Conservation (phyloP, 164 flowering plant genomes). For the Hamamelis virginiana region DNA sequence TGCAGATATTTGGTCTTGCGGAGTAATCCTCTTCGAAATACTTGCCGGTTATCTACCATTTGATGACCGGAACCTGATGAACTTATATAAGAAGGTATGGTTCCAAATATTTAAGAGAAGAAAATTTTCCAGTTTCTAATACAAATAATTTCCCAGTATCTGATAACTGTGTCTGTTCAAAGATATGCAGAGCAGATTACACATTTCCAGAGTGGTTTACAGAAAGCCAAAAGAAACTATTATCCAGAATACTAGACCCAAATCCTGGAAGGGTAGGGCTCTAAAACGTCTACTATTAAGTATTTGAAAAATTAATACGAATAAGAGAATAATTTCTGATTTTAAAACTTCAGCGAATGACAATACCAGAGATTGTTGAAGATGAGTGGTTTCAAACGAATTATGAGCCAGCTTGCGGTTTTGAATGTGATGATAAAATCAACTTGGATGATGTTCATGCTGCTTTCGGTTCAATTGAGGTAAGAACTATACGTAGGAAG, state of each 20-base stretch:
- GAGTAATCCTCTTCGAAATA: slow-evolving; percentile 69
- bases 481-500: slow-evolving; percentile 18
- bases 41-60: slow-evolving; percentile 73
- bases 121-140: background rate
- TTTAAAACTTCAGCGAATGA: slow-evolving; percentile 46
- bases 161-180: slow-evolving; percentile 15
- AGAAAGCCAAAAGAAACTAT: slow-evolving; percentile 40
- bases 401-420: slow-evolving; percentile 41
- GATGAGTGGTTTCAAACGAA: slow-evolving; percentile 62
- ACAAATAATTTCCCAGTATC: background rate
- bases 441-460: slow-evolving; percentile 45
- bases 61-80: slow-evolving; percentile 53
- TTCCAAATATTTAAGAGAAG: background rate
- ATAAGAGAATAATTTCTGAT: slow-evolving; percentile 5
- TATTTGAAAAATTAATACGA: background rate
- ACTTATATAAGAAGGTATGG: slow-evolving; percentile 59
- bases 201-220: slow-evolving; percentile 63
- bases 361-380: slow-evolving; percentile 56
- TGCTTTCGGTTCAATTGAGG: slow-evolving; percentile 45
- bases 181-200: slow-evolving; percentile 69
- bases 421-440: slow-evolving; percentile 28
- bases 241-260: slow-evolving; percentile 60
- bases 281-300: background rate
- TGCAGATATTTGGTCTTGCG: slow-evolving; percentile 81
- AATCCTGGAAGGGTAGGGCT: slow-evolving; percentile 44